Percentiles rank a stretch among this genome's conserved stretches.
These are phyloP conservation scores for Colletotrichum tropicale DNA, from an alignment of 2,329 filamentous ascomycete genomes.

Conservation along the genomic window DNA sequence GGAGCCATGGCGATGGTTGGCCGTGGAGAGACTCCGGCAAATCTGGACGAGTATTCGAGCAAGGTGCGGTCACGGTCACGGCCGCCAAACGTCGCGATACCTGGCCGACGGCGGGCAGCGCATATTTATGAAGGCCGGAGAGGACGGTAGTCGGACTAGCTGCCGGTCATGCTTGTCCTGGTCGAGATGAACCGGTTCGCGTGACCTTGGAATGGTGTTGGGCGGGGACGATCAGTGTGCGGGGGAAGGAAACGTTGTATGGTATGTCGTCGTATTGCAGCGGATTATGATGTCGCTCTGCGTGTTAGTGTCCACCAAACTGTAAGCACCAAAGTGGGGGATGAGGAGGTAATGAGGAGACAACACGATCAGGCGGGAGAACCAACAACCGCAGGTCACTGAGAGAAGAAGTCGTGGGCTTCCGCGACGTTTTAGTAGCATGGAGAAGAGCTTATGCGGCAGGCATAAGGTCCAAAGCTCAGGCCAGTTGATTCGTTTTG, in stretches of 20 bases:
- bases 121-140: background rate
- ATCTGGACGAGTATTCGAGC: background rate
- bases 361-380: background rate
- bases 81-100: background rate
- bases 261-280: conserved; percentile 8
- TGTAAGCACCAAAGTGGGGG: background rate
- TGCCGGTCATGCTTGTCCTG: background rate
- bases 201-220: background rate
- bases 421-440: conserved; percentile 3
- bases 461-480: background rate
- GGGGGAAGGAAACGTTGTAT: conserved; percentile 8
- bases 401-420: background rate
- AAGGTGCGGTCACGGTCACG: background rate
- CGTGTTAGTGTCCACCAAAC: background rate
- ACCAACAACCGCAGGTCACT: background rate
- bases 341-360: background rate
- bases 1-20: background rate
- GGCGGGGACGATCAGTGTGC: conserved; percentile 1
- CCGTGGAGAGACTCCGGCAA: background rate
- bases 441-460: background rate
- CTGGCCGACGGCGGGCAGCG: background rate
- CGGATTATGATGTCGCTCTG: conserved; percentile 3
- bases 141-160: background rate
- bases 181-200: background rate
- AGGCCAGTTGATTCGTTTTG: background rate